A percentile compares a stretch with the other conserved stretches of the same genome.
These are phyloP conservation scores for Hypholoma fasciculare DNA, from an alignment of 768 basidiomycete genomes.

Conservation along the genomic window DNA sequence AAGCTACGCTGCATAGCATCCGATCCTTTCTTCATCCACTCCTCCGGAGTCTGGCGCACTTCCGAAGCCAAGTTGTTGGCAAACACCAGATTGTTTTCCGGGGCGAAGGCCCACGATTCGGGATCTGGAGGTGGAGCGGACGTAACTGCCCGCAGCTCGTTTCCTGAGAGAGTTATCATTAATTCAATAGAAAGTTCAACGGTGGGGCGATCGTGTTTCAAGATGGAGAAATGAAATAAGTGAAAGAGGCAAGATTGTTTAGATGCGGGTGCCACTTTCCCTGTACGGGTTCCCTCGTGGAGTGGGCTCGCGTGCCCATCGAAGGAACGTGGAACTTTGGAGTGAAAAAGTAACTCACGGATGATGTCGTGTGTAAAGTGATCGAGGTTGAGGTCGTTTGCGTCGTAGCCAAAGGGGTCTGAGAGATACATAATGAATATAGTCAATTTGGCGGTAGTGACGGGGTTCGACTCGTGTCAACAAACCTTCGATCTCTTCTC, in stretches of 20 bases:
- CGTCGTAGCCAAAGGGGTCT: conserved; percentile 66
- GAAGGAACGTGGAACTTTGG: neutral
- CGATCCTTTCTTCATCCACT: conserved; percentile 57
- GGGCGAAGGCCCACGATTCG: conserved; percentile 57
- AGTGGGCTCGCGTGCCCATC: neutral
- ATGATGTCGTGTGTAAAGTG: conserved; percentile 73
- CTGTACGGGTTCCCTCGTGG: neutral
- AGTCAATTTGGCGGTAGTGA: neutral
- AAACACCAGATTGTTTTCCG: conserved; percentile 59
- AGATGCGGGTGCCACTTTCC: neutral
- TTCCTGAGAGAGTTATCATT: conserved; percentile 26
- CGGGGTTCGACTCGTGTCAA: conserved; percentile 4
- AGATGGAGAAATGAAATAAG: neutral
- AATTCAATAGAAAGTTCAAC: neutral
- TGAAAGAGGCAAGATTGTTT: neutral
- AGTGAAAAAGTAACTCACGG: conserved; percentile 34
- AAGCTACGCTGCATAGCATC: conserved; percentile 43
- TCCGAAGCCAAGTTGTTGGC: conserved; percentile 24
- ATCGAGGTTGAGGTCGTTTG: conserved; percentile 73
- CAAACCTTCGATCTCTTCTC: conserved; percentile 76
- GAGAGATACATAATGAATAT: neutral
- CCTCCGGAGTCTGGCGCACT: conserved; percentile 49
- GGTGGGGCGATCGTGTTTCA: conserved; percentile 3
- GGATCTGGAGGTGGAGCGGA: conserved; percentile 58
- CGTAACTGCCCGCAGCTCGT: conserved; percentile 62